phyloP scores from a whole-genome alignment of 129 eudicot genomes.

The Arctium minus region DNA sequence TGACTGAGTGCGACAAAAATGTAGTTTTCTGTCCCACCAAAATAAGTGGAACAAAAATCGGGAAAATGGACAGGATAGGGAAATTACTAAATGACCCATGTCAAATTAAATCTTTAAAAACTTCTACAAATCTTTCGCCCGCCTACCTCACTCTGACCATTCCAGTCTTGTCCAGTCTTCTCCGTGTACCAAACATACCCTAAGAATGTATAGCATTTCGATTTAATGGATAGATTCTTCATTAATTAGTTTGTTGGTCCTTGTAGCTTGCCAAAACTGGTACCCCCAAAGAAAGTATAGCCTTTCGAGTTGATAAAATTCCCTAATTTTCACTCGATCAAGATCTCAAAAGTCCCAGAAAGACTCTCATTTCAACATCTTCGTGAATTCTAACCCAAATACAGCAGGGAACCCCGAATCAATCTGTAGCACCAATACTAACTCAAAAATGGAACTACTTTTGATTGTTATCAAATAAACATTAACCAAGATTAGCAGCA shows the following conservation, averaged over 20 bases:
- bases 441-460: neutral
- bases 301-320: neutral
- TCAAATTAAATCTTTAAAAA: neutral
- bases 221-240: neutral
- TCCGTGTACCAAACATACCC: neutral
- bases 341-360: neutral
- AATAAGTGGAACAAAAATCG: neutral
- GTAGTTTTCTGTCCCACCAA: neutral
- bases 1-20: too few species aligned
- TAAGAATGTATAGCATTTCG: neutral
- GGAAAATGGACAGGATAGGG: neutral
- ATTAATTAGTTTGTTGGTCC: too few species aligned
- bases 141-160: too few species aligned
- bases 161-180: too few species aligned
- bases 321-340: neutral
- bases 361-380: neutral
- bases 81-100: neutral
- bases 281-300: too few species aligned
- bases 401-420: too few species aligned
- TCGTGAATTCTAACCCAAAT: neutral
- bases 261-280: too few species aligned
- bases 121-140: neutral
- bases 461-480: neutral
- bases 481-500: too few species aligned
- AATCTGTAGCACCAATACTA: neutral